Conservation (phyloP, 208 protist genomes). For the Wallacemonas rigidus region DNA sequence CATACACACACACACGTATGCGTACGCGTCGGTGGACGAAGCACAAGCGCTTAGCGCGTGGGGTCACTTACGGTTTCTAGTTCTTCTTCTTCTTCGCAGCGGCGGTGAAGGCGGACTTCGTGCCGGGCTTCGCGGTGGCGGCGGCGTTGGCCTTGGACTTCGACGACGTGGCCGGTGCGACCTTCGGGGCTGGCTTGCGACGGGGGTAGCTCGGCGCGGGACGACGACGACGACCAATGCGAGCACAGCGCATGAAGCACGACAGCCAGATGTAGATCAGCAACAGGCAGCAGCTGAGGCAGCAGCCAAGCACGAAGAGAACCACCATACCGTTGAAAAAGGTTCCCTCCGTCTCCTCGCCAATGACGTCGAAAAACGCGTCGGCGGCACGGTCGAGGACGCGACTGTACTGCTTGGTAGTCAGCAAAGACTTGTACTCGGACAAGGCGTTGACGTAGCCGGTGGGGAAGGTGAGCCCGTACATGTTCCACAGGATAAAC, state of each 20-base stretch:
- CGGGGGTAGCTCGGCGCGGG: background rate
- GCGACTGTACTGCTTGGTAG: conserved; percentile 31
- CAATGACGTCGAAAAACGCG: conserved; percentile 33
- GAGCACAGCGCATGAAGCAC: conserved; percentile 16
- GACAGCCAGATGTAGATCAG: conserved; percentile 10
- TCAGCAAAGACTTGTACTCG: conserved; percentile 22
- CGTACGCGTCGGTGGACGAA: too few species aligned
- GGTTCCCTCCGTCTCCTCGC: conserved; percentile 23
- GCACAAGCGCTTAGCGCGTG: too few species aligned
- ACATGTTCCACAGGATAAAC: conserved; percentile 68
- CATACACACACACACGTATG: background rate
- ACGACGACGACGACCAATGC: conserved; percentile 23
- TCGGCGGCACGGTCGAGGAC: conserved; percentile 23
- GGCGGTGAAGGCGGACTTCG: background rate
- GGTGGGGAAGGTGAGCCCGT: conserved; percentile 37
- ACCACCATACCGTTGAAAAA: conserved; percentile 62
- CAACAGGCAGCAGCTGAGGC: conserved; percentile 26
- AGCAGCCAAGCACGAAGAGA: conserved; percentile 28
- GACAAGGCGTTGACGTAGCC: conserved; percentile 28
- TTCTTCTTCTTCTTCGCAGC: conserved; percentile 10
- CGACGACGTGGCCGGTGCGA: background rate
- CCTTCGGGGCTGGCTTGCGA: background rate
- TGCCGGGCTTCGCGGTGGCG: background rate
- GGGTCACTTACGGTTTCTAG: background rate
- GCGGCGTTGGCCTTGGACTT: too few species aligned